Percentiles rank a stretch among this genome's conserved stretches.
Evolutionary conservation across 345 rosid genomes (phyloP).

Genomic region (Conringia planisiliqua): DNA sequence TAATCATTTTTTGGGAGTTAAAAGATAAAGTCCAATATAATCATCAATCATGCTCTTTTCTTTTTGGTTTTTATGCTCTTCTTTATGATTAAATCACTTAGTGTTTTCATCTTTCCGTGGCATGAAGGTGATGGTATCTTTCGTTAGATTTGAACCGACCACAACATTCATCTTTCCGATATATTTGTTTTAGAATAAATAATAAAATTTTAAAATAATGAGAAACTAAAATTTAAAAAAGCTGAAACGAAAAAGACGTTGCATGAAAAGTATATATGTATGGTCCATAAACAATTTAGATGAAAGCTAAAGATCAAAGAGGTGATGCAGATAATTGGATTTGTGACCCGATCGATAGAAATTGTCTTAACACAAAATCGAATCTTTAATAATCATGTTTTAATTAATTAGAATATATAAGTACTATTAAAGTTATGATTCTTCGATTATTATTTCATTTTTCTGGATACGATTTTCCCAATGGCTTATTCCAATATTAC

Average conservation of each 20-base stretch:
- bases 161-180: neutral
- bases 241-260: conserved; percentile 1
- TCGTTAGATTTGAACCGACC: conserved; percentile 22
- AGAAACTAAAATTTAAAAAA: neutral
- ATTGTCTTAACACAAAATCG: too few species aligned
- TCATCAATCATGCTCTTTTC: conserved; percentile 5
- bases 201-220: neutral
- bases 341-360: too few species aligned
- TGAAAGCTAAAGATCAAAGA: conserved; percentile 3
- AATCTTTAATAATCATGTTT: too few species aligned
- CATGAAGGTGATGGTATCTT: neutral
- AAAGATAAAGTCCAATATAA: neutral
- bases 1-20: neutral
- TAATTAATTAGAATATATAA: too few species aligned
- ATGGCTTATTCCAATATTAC: too few species aligned
- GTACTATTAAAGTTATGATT: too few species aligned
- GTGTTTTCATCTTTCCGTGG: neutral
- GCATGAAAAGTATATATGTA: conserved; percentile 1
- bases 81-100: neutral
- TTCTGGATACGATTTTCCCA: too few species aligned
- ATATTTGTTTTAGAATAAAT: neutral
- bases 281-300: conserved; percentile 3
- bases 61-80: conserved; percentile 6
- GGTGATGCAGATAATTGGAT: too few species aligned
- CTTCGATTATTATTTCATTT: too few species aligned